Conservation (phyloP, 2,329 filamentous ascomycete species). For the Metarhizium album region DNA sequence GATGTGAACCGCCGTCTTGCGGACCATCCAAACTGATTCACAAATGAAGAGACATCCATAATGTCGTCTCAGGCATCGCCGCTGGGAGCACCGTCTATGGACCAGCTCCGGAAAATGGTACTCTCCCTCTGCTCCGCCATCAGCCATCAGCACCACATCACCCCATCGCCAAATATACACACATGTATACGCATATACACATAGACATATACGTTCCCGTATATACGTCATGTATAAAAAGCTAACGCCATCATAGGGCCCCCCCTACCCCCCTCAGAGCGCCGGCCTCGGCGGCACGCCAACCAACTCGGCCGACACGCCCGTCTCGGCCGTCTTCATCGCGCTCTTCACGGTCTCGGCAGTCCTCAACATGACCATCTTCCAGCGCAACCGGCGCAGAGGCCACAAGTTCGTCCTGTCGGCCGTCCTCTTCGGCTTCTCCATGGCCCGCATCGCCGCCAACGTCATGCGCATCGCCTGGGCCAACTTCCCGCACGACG, state of each 20-base stretch:
- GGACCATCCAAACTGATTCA: neutral
- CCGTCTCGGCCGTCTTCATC: slow-evolving; percentile 54
- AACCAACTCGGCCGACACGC: slow-evolving; percentile 46
- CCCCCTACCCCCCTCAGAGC: slow-evolving; percentile 27
- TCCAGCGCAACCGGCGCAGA: slow-evolving; percentile 36
- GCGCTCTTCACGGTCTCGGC: slow-evolving; percentile 44
- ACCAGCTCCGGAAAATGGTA: neutral
- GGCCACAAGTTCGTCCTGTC: slow-evolving; percentile 51
- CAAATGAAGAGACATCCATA: neutral
- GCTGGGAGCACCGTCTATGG: neutral
- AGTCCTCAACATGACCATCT: slow-evolving; percentile 45
- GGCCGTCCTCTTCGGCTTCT: slow-evolving; percentile 46
- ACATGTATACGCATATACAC: too few relatives aligned
- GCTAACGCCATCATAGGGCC: too few relatives aligned
- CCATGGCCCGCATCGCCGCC: slow-evolving; percentile 41
- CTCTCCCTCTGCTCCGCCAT: neutral
- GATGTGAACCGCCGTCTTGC: neutral
- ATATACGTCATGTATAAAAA: too few relatives aligned
- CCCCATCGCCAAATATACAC: neutral
- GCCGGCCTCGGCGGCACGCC: slow-evolving; percentile 50
- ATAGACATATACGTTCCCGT: too few relatives aligned
- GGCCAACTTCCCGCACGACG: slow-evolving; percentile 30
- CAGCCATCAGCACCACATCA: neutral
- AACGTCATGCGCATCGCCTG: slow-evolving; percentile 42
- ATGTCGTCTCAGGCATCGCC: neutral